Percentiles rank a stretch among this genome's conserved stretches.
These are phyloP conservation scores for Solanum clarkiae DNA, from an alignment of 257 asterid genomes.

Conservation along the genomic window DNA sequence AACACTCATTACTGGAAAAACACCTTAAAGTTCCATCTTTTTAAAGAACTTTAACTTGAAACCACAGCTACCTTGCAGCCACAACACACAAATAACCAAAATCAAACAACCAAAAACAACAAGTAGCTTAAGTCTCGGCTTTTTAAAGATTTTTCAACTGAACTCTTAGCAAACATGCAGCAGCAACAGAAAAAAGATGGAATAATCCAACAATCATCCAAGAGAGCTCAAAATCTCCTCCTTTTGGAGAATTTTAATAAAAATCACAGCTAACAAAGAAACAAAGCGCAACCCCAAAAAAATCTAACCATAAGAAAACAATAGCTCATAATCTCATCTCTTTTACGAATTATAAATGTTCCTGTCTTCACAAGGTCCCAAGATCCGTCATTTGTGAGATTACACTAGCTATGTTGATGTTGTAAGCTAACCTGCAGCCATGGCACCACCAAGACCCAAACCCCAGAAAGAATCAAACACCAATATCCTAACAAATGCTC, in stretches of 20 bases:
- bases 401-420: background rate
- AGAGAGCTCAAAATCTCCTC: background rate
- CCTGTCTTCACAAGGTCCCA: background rate
- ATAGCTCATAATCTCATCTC: background rate
- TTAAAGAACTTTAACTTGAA: background rate
- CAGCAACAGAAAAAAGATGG: background rate
- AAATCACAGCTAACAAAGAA: background rate
- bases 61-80: background rate
- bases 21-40: background rate
- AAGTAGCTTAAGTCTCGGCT: background rate
- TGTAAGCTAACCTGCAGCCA: background rate
- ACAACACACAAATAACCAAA: background rate
- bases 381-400: background rate
- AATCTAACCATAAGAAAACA: background rate
- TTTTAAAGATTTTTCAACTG: background rate
- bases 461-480: background rate
- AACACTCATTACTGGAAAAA: background rate
- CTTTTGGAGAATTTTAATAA: background rate
- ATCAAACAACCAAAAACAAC: background rate
- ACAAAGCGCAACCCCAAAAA: background rate
- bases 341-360: background rate
- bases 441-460: background rate
- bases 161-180: background rate
- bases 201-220: background rate
- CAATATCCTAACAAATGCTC: background rate